A percentile compares a stretch with the other conserved stretches of the same genome.
phyloP scores from a whole-genome alignment of 345 rosid species.

The Eucalyptus globulus region DNA sequence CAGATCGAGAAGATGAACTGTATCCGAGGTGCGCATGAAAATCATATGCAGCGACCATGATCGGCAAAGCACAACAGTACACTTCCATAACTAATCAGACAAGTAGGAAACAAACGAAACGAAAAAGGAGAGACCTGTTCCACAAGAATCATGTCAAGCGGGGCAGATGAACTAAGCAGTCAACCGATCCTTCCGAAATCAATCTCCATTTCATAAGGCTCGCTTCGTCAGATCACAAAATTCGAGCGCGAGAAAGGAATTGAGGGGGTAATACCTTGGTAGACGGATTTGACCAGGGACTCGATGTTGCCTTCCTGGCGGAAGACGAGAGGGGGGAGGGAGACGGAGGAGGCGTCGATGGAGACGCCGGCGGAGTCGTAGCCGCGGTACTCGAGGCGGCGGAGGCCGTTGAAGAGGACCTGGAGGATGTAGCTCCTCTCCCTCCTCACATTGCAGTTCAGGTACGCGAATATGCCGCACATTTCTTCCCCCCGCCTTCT shows the following conservation, averaged over 20 bases:
- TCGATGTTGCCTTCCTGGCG: slow-evolving; percentile 94
- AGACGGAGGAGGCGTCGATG: slow-evolving; percentile 34
- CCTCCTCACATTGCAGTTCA: slow-evolving; percentile 60
- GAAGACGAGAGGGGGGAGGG: slow-evolving; percentile 51
- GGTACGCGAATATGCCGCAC: slow-evolving; percentile 95
- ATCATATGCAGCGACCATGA: neutral
- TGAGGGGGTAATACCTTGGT: slow-evolving; percentile 30
- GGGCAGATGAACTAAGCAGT: neutral
- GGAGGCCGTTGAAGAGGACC: slow-evolving; percentile 86
- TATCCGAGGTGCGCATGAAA: neutral
- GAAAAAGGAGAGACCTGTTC: neutral
- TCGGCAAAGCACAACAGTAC: neutral
- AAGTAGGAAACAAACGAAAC: neutral
- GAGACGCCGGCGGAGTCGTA: slow-evolving; percentile 94
- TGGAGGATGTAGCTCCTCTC: slow-evolving; percentile 79
- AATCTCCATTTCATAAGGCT: neutral
- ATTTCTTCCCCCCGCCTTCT: slow-evolving; percentile 5
- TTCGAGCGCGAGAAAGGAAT: neutral
- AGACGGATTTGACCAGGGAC: slow-evolving; percentile 87
- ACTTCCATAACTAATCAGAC: neutral
- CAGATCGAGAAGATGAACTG: neutral
- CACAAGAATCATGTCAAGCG: neutral
- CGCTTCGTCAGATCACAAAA: neutral
- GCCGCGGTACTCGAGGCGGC: slow-evolving; percentile 95
- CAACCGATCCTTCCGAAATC: neutral